Percentiles rank a stretch among this genome's conserved stretches.
phyloP scores from a whole-genome alignment of 2,329 filamentous ascomycete genomes.

The Cylindrodendrum hubeiense region DNA sequence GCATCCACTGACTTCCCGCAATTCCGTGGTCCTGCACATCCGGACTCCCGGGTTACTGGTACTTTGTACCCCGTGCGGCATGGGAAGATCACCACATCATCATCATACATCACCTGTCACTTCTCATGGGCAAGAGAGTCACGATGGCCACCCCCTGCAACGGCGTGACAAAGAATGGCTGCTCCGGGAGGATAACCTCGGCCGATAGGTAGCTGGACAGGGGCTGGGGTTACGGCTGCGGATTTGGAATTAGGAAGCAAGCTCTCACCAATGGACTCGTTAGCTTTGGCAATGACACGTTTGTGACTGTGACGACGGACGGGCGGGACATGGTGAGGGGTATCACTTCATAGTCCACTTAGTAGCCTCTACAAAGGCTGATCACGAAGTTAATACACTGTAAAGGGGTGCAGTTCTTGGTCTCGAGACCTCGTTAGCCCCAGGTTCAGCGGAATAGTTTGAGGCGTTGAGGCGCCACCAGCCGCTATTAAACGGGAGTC shows the following conservation, averaged over 20 bases:
- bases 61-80: background rate
- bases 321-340: background rate
- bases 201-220: background rate
- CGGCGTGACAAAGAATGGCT: background rate
- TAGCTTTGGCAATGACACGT: constrained; percentile 11
- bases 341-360: background rate
- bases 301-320: background rate
- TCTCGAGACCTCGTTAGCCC: constrained; percentile 15
- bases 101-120: background rate
- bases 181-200: background rate
- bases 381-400: background rate
- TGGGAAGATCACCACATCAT: background rate
- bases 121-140: background rate
- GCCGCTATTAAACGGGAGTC: constrained; percentile 16
- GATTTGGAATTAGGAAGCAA: background rate
- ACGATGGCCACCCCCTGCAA: background rate
- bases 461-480: constrained; percentile 4
- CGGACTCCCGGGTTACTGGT: background rate
- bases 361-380: too few species aligned
- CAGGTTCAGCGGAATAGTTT: background rate
- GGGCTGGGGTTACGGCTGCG: too few species aligned
- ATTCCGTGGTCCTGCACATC: background rate
- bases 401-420: background rate
- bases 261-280: background rate
- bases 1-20: background rate